Evolutionary conservation across 768 basidiomycete genomes (phyloP).

Genomic region (Dendrothele bispora): DNA sequence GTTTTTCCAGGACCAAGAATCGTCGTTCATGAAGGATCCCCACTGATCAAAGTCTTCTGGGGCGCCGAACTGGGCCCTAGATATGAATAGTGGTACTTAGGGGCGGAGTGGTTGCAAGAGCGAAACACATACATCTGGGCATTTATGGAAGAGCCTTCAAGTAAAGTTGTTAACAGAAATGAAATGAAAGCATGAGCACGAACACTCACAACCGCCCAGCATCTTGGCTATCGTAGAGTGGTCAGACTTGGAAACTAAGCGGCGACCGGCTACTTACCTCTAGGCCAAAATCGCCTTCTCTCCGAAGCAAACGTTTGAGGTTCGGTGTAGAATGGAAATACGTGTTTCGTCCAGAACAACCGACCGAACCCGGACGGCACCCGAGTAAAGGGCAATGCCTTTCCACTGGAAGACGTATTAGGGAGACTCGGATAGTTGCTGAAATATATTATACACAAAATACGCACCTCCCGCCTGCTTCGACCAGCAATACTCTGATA

Average conservation of each 20-base stretch:
- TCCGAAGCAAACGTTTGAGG: slow-evolving; percentile 50
- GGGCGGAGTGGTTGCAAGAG: neutral
- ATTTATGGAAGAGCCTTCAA: slow-evolving; percentile 63
- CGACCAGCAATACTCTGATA: slow-evolving; percentile 53
- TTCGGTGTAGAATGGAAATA: slow-evolving; percentile 53
- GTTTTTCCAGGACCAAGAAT: slow-evolving; percentile 62
- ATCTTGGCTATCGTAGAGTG: slow-evolving; percentile 45
- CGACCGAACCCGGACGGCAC: slow-evolving; percentile 39
- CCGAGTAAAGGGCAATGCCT: slow-evolving; percentile 34
- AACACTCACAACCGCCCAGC: slow-evolving; percentile 52
- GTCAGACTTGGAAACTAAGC: slow-evolving; percentile 1
- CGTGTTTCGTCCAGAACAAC: slow-evolving; percentile 44
- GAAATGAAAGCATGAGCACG: neutral
- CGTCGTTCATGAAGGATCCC: slow-evolving; percentile 52
- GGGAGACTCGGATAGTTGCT: neutral
- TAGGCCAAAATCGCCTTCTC: slow-evolving; percentile 55
- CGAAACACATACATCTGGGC: slow-evolving; percentile 42
- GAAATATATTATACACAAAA: neutral
- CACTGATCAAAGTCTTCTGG: slow-evolving; percentile 75
- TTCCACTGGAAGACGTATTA: slow-evolving; percentile 34
- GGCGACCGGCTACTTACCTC: slow-evolving; percentile 41
- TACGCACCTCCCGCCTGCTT: slow-evolving; percentile 57
- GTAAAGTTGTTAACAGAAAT: neutral
- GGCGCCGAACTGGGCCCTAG: slow-evolving; percentile 64
- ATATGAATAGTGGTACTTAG: neutral